Base-by-base conservation (phyloP, 345 rosid genomes). In the Turnera subulata region DNA sequence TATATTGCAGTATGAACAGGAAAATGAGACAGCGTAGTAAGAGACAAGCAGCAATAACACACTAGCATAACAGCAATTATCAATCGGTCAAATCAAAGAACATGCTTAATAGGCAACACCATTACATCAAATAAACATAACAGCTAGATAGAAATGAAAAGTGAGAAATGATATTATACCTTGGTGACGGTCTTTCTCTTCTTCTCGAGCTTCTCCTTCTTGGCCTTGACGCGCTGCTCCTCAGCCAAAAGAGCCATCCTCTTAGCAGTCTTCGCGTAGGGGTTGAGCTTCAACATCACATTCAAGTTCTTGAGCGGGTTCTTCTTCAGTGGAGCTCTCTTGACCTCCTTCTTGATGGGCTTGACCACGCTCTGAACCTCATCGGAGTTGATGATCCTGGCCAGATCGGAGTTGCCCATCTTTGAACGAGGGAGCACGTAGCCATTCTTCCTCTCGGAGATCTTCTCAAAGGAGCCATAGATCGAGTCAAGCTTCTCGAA, bases 151-250 rank as follows among this genome's bases (percentile, higher is more conserved):
- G 11, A 5, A 5, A 40, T 40, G 15, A 40, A 35, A 21, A 51
- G 1, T 7, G 9, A 7, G 8, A 32, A 37, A 0, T 23, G 3
- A 5, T 47, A n/a, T n/a, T n/a, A 57, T 84, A 93, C 97, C 99
- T 93, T 93, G 2, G 86, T 25, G 51, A 76, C 43, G 17, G 76
- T 63, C 56, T 73, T 85, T 70, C 99, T 85, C 80, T 87, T 90
- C 80, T 76, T 83, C 47, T 90, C 92, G 18, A 93, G 86, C 79
- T 93, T 93, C 89, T 93, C 99, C 86, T 90, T 85, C 94, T 93
- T 93, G 13, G 95, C 50, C 78, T 90, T 89, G 16, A 93, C 87
- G 4, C 97, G 86, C 73, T 90, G 82, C 5, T 80, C 92, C 78
- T 93, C 99, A 2, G 99, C 97, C 72, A 93, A 69, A 18, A 93